Evolutionary conservation across 2,329 filamentous ascomycete species (phyloP), one percentile per base, ranked within the genome.

Genomic region (Stylonectria norvegica): DNA sequence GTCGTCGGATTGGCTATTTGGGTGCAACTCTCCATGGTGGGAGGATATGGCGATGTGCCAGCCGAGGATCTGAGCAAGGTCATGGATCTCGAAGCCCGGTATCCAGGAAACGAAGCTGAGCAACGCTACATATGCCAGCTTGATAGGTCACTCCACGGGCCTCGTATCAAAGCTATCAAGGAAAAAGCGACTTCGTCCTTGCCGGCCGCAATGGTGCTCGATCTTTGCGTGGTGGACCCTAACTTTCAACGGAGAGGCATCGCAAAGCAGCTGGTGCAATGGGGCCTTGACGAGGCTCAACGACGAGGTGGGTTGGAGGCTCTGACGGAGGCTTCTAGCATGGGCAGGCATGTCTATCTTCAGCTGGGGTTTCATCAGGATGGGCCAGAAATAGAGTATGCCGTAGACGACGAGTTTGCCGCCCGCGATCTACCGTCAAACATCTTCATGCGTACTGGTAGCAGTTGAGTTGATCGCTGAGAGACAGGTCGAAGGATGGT

Each of bases 1-100:
- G 62, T 78, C n/a, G 76, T 63, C 8, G 78, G 77, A 12, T 43
- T 75, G 19, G 75, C 77, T 3, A 71, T 79, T 40, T 81, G 78
- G 78, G 51, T 63, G 7, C 77, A 81, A 47, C 56, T 64, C 0
- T 79, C 76, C 0, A 57, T 63, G 5, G 66, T 78, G 0, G 61
- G 66, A 2, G 76, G 75, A 10, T 54, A 67, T 34, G 77, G 77
- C 10, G 68, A 72, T 18, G 46, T 42, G 17, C 67, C 61, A 2
- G 40, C 61, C 15, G 54, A 61, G 11, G 60, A 68, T 15, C 49
- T 71, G 3, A 50, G 47, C 37, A 36, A 42, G 5, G 50, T 38
- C 0, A 38, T 62, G 20, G 55, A 67, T 22, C 48, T 72, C 1
- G 55, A 65, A 7, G 55, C 49, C 2, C 41, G 72, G 10, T 68